phyloP scores from a whole-genome alignment of 164 flowering plant species.

The Malania oleifera region DNA sequence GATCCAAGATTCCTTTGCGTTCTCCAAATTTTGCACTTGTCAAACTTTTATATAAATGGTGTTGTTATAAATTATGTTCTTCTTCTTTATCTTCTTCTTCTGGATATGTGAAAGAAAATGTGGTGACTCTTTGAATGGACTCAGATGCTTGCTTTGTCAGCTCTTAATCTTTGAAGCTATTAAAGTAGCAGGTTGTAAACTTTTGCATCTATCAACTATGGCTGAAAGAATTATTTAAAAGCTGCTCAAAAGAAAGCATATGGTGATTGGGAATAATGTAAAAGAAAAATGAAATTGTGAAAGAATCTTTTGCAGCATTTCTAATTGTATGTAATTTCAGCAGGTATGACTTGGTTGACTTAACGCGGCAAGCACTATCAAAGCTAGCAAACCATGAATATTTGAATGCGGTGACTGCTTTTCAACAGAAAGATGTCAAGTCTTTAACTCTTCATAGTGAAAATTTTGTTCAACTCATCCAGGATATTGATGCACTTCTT shows the following conservation, averaged over 20 bases:
- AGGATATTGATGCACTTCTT: conserved; percentile 78
- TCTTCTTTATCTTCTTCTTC: no score
- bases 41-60: no score
- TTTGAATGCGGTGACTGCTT: conserved; percentile 62
- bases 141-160: no score
- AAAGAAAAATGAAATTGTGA: neutral
- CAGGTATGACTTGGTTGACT: conserved; percentile 97
- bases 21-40: no score
- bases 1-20: no score
- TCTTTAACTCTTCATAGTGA: conserved; percentile 37
- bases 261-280: neutral
- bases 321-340: conserved; percentile 5
- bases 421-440: conserved; percentile 39
- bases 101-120: no score
- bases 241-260: neutral
- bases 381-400: conserved; percentile 88
- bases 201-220: no score
- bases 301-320: neutral
- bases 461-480: conserved; percentile 65
- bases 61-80: no score
- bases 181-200: no score
- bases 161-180: no score
- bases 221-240: no score
- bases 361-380: conserved; percentile 82
- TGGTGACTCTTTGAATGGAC: no score